Evolutionary conservation across 208 protist species (phyloP), one percentile per base, ranked within the genome.

Genomic region (Lotmaria passim): DNA sequence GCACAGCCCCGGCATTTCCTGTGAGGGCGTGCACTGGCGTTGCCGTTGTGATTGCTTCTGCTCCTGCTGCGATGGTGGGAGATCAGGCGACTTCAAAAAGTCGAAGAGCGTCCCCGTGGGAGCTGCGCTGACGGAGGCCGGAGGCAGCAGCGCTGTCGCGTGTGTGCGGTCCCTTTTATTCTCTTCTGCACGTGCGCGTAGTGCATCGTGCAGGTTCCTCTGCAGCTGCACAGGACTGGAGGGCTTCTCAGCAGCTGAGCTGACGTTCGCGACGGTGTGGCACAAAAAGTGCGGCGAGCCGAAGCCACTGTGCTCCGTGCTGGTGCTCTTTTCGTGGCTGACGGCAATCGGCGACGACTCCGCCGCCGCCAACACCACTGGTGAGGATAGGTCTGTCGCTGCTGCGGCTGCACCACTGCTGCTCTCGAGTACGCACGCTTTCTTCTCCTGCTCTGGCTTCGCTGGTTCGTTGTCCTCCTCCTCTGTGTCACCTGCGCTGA

Each of bases 231-330:
- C 19, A 24, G 57, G 57, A 51, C 28, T 59, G 17, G 19, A 33
- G 14, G 21, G 67, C 30, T n/a, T 30, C 11, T 46, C 60, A 1
- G 11, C 5, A 6, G 15, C 24, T 14, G 51, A 10, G 36, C 44
- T 24, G 36, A 38, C 10, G 23, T 73, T 38, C 14, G 67, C 44
- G 12, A 58, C 57, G n/a, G 67, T 65, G 24, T 41, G 2, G 19
- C 46, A 24, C 11, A 73, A 46, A 57, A 21, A 59, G 34, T 56
- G 33, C 0, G 67, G 67, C 3, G 57, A 73, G 26, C 44, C 56
- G 2, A 47, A 24, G 23, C 67, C 65, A 28, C 57, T 64, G n/a
- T n/a, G n/a, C 47, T 55, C 36, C 10, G 57, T 50, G 15, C 52
- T n/a, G 3, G 10, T 46, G 67, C 57, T 57, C 19, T 38, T 24